Evolutionary conservation across 176 grass and related monocot genomes (phyloP), one percentile per base, ranked within the genome.

Genomic region (Hsuehochloa calcarea): DNA sequence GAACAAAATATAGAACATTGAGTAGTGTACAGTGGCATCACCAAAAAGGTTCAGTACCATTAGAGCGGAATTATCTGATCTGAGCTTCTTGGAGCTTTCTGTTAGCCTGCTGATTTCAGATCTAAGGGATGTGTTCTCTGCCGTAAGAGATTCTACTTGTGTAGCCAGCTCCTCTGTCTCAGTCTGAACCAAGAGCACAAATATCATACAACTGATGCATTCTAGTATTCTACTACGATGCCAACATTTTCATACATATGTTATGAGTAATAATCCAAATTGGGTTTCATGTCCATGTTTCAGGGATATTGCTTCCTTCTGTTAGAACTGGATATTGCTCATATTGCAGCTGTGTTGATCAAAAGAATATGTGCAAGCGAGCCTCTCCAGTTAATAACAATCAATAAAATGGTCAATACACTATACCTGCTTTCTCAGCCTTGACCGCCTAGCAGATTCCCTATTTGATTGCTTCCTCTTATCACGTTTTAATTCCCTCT

Each of bases 381-480:
- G 61, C 10, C 26, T 39, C 37, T 47, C 31, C 1, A 14, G 23
- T 80, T 69, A 31, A 84, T 16, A 51, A 8, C 1, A 78, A 87
- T 49, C 20, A 56, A 34, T 26, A 66, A 10, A 38, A 29, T 79
- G 68, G 58, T 22, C 58, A 67, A 60, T 10, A 62, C 26, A 78
- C 20, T 52, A 71, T 70, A 98, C 96, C 96, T 98, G 96, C 74
- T 95, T 98, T 86, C 93, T 93, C 87, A 98, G 70, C 89, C 96
- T 93, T 65, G 96, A 98, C 40, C 96, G 89, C 87, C 96, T 91
- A 83, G 96, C 96, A 73, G 93, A 98, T 80, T 98, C 96, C 60
- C 94, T 91, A 78, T 97, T 97, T 44, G 94, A 97, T 82, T 97
- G 94, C 79, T 97, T 97, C 79, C 94, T 92, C 76, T 75, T 92